A percentile compares a stretch with the other conserved stretches of the same genome.
phyloP scores from a whole-genome alignment of 257 asterid species.

The Nicotiana noctiflora region DNA sequence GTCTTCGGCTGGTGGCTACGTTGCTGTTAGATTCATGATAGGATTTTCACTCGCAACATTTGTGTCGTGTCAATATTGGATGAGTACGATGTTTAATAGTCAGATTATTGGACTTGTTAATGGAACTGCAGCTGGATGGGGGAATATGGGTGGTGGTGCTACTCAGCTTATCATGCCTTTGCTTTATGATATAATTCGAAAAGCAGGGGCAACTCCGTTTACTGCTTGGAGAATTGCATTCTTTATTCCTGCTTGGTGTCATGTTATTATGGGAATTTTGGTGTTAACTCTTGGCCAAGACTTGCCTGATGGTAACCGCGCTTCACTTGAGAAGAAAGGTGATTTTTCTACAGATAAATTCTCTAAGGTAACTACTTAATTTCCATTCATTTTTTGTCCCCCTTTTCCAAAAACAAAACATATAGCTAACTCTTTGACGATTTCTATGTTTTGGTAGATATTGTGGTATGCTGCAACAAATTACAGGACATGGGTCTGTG shows the following conservation, averaged over 20 bases:
- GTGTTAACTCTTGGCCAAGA: slow-evolving; percentile 16
- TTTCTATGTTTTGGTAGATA: neutral
- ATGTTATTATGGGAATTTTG: slow-evolving; percentile 11
- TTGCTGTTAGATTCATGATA: slow-evolving; percentile 9
- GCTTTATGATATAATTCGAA: neutral
- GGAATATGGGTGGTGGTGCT: slow-evolving; percentile 18
- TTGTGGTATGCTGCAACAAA: slow-evolving; percentile 9
- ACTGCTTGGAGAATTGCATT: slow-evolving; percentile 18
- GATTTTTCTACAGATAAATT: slow-evolving; percentile 9
- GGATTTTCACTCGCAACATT: slow-evolving; percentile 10
- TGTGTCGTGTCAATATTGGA: slow-evolving; percentile 11
- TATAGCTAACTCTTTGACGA: neutral
- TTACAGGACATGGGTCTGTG: slow-evolving; percentile 17
- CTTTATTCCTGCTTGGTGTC: slow-evolving; percentile 12
- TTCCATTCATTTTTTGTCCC: neutral
- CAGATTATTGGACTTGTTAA: slow-evolving; percentile 14
- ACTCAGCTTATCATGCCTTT: slow-evolving; percentile 20
- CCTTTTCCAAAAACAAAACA: too few relatives aligned
- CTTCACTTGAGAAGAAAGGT: neutral
- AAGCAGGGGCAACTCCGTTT: slow-evolving; percentile 12
- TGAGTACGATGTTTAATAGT: slow-evolving; percentile 4
- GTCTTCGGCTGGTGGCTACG: slow-evolving; percentile 6
- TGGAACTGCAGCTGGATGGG: slow-evolving; percentile 18
- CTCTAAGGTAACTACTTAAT: neutral
- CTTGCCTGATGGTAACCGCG: slow-evolving; percentile 15